A percentile compares a stretch with the other conserved stretches of the same genome.
phyloP scores from a whole-genome alignment of 176 grass and related monocot species.

The Triticum turgidum region DNA sequence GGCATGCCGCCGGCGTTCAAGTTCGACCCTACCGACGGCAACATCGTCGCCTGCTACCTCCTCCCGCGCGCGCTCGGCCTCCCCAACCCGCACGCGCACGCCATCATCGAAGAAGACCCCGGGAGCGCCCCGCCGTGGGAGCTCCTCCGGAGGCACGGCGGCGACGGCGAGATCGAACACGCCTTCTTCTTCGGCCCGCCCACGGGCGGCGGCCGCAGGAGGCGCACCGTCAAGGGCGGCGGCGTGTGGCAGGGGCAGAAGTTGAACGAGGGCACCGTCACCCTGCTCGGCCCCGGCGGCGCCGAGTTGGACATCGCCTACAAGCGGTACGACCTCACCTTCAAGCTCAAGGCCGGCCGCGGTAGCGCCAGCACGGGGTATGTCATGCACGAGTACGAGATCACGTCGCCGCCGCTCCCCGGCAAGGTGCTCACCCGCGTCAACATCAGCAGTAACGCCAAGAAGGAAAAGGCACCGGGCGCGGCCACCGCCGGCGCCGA shows the following conservation, averaged over 20 bases:
- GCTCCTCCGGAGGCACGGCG: background rate
- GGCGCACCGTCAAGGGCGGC: background rate
- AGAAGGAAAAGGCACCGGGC: background rate
- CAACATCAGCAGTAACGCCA: background rate
- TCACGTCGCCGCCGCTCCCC: background rate
- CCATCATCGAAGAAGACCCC: background rate
- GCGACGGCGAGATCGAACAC: background rate
- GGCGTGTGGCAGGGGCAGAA: slow-evolving; percentile 27
- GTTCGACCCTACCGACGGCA: slow-evolving; percentile 16
- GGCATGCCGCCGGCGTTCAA: background rate
- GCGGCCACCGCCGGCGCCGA: background rate
- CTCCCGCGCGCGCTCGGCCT: background rate
- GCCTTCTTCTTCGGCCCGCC: slow-evolving; percentile 28
- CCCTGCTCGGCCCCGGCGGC: background rate
- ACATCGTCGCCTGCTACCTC: slow-evolving; percentile 18
- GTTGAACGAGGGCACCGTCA: background rate
- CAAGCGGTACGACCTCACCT: background rate
- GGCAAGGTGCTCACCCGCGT: slow-evolving; percentile 1
- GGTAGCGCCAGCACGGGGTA: background rate
- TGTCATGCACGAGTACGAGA: slow-evolving; percentile 32
- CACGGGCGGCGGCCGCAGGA: background rate
- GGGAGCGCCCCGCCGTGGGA: background rate
- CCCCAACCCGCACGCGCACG: background rate
- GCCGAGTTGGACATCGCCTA: background rate
- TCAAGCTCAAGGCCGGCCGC: background rate